Base-by-base conservation (phyloP, 306 rosid species). In the Argentina anserina region DNA sequence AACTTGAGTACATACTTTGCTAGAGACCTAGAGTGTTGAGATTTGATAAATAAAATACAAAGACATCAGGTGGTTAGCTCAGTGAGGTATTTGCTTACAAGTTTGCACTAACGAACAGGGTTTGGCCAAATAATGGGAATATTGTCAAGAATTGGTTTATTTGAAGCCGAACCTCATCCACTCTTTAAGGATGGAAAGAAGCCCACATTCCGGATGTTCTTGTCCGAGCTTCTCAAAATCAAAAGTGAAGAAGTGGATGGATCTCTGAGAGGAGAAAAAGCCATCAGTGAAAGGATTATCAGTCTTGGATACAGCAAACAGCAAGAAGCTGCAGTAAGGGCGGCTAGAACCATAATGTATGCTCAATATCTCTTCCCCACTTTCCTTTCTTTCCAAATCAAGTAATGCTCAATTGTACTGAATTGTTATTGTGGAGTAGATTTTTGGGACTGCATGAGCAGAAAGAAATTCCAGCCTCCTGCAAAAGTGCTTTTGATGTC, bases 311-410 rank as follows among this genome's bases (percentile, higher is more conserved):
- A 85, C 74, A 84, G 96, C 84, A 89, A 83, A 79, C 91, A 91
- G 43, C 80, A 80, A 75, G 81, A 79, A 79, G 63, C 82, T 65
- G 93, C 99, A 34, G 63, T 37, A 55, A 89, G 75, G 77, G 82
- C 93, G 52, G 96, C 99, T 67, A 94, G 89, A 72, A 89, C 99
- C 77, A 89, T 94, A 76, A 81, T 80, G 99, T 94, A 82, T 1
- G 26, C 73, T 62, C 25, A 26, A 3, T 39, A 40, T 72, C 12
- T 72, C 40, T 40, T 76, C 43, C 53, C 34, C 46, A 50, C 75
- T 45, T 58, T 23, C 33, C 29, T 63, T 42, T n/a, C 14, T 18
- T 75, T 43, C 33, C n/a, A 7, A 46, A 41, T 4, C 25, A 3
- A 55, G 36, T 21, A 20, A 58, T 37, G 41, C 40, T 47, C 56